Base-by-base conservation (phyloP, 768 basidiomycete genomes). In the Leucocoprinus leucothites region DNA sequence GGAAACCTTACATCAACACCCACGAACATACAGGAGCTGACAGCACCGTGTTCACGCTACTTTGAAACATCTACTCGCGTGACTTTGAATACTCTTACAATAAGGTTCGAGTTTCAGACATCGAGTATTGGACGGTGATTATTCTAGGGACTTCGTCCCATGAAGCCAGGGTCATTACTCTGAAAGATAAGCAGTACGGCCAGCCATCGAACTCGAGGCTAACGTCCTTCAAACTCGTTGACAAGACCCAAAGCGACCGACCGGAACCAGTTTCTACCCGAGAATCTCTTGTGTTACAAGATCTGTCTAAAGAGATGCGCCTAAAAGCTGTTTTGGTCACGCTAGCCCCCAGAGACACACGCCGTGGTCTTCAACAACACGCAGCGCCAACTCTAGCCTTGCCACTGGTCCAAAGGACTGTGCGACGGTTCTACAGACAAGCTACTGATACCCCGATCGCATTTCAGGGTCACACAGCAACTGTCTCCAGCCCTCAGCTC, bases 81-180 rank as follows among this genome's bases (percentile, higher is more conserved):
- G 48, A 38, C 24, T 35, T 43, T 34, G 48, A 49, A 56, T 56
- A 35, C 19, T 56, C 28, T 43, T 7, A 47, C 8, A 34, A 22
- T 43, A 49, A 56, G 41, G 25, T 56, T 56, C 48, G 25, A 43
- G 54, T 56, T 56, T 49, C 54, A 56, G 54, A 11, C 14, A 26
- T 34, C 36, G 26, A 41, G 43, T 14, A 24, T 48, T 22, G 40
- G 28, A 56, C 26, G 48, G 54, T 48, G 38, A 56, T 46, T 42
- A 44, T 22, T 28, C 7, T 16, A 21, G 25, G 38, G 18, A 22
- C 22, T 9, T 19, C 25, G 16, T 47, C 53, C 40, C 53, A 47
- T 41, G 44, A 41, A 40, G 7, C 34, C 47, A 56, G 54, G 54
- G 54, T 25, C 41, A 19, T 19, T 35, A 35, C 26, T n/a, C 41